Evolutionary conservation across 2,329 filamentous ascomycete species (phyloP).

Genomic region (Hypoxylon rubiginosum): DNA sequence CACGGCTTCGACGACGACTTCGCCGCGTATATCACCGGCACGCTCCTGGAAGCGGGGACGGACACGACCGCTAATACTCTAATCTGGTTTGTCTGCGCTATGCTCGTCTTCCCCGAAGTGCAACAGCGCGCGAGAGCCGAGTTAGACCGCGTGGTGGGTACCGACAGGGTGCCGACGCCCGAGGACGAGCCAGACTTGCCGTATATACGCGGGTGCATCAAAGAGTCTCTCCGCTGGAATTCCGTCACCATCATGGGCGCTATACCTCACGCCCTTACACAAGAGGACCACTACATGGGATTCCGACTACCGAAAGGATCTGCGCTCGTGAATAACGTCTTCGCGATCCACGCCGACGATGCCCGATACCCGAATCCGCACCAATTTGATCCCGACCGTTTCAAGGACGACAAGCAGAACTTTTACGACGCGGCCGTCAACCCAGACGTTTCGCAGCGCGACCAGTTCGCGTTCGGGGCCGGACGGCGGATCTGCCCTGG

Average conservation of each 20-base stretch:
- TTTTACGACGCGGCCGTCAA: conserved; percentile 50
- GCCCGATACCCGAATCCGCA: conserved; percentile 55
- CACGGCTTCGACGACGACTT: conserved; percentile 52
- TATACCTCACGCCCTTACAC: conserved; percentile 61
- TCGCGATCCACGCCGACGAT: conserved; percentile 61
- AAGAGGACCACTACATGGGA: conserved; percentile 58
- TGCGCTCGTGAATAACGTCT: conserved; percentile 61
- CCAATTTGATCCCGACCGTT: conserved; percentile 56
- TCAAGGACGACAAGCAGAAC: conserved; percentile 39
- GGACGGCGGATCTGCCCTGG: conserved; percentile 70
- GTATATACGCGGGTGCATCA: conserved; percentile 65
- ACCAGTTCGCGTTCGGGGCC: conserved; percentile 68
- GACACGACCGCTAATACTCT: conserved; percentile 61
- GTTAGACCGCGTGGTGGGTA: conserved; percentile 65
- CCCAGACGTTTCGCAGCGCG: conserved; percentile 58
- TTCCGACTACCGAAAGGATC: conserved; percentile 61
- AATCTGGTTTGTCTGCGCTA: conserved; percentile 62
- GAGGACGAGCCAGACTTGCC: conserved; percentile 64
- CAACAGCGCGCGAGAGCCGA: conserved; percentile 64
- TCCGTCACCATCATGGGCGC: conserved; percentile 52
- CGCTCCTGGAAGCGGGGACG: conserved; percentile 51
- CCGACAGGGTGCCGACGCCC: conserved; percentile 62
- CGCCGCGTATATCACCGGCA: conserved; percentile 51
- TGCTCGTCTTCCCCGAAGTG: conserved; percentile 64
- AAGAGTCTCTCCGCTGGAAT: conserved; percentile 69